phyloP scores from a whole-genome alignment of 768 basidiomycete genomes.

The Leccinum boreale region DNA sequence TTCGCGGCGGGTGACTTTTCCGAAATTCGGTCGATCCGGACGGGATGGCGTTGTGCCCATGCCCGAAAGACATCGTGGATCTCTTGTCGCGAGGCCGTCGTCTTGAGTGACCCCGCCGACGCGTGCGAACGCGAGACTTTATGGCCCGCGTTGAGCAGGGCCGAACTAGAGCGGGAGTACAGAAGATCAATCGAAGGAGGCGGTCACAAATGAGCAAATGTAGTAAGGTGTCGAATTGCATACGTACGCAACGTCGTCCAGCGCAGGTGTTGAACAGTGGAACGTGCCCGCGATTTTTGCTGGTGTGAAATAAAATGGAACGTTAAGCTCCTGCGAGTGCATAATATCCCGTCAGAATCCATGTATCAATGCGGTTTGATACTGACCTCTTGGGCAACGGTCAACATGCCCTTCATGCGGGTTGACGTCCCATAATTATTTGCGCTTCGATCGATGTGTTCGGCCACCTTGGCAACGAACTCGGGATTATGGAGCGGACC shows the following conservation, averaged over 20 bases:
- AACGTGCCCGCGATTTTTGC: slow-evolving; percentile 75
- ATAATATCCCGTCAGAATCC: neutral
- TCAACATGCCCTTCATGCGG: slow-evolving; percentile 95
- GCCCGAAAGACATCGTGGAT: slow-evolving; percentile 81
- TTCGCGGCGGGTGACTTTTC: slow-evolving; percentile 64
- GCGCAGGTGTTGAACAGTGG: slow-evolving; percentile 73
- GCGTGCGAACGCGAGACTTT: slow-evolving; percentile 90
- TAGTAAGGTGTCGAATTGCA: neutral
- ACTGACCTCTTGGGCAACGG: slow-evolving; percentile 80
- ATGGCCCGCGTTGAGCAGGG: slow-evolving; percentile 83
- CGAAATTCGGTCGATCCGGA: slow-evolving; percentile 79
- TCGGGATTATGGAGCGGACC: slow-evolving; percentile 75
- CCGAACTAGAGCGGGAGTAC: slow-evolving; percentile 54
- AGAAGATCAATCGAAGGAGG: neutral
- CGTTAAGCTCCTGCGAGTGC: slow-evolving; percentile 59
- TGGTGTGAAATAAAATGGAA: slow-evolving; percentile 88
- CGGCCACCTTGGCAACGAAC: slow-evolving; percentile 74
- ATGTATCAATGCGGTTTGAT: neutral
- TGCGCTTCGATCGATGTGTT: slow-evolving; percentile 62
- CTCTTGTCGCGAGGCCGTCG: slow-evolving; percentile 66
- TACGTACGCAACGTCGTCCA: slow-evolving; percentile 73
- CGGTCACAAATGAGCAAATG: neutral
- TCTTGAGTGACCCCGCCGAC: slow-evolving; percentile 85
- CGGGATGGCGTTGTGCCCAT: slow-evolving; percentile 81
- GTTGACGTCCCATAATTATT: slow-evolving; percentile 71